These are phyloP conservation scores for Coemansia sp. DNA, from an alignment of 192 early-diverging fungal species.

Conservation along the genomic window DNA sequence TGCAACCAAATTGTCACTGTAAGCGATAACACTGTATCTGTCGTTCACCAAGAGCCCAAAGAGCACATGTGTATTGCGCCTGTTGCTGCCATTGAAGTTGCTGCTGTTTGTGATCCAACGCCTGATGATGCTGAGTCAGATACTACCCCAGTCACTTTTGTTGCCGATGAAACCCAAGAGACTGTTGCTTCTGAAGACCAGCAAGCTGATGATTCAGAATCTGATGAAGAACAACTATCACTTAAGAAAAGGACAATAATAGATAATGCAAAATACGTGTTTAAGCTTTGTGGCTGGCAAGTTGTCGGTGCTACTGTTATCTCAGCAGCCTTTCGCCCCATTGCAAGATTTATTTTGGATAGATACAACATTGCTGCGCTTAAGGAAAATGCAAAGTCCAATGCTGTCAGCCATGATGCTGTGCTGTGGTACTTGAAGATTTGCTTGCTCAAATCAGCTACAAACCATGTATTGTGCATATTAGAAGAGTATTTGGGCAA, in stretches of 20 bases:
- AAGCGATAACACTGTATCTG: background rate
- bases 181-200: background rate
- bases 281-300: background rate
- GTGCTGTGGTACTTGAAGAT: slow-evolving; percentile 1
- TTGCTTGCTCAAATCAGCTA: background rate
- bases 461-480: background rate
- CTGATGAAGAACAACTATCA: background rate
- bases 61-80: background rate
- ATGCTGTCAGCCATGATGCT: background rate
- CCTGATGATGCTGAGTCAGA: background rate
- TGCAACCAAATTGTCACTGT: slow-evolving; percentile 3
- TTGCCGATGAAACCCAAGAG: background rate
- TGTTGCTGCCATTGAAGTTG: background rate
- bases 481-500: background rate
- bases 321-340: background rate
- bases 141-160: background rate
- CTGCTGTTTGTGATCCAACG: background rate
- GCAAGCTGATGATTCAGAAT: background rate
- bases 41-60: background rate
- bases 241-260: background rate
- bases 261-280: background rate
- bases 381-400: background rate
- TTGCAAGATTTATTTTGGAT: slow-evolving; percentile 22
- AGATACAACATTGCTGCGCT: slow-evolving; percentile 25
- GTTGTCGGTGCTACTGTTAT: background rate